Conservation (phyloP, 1,284 basidiomycete genomes). For the Phylloboletellus chloephorus region DNA sequence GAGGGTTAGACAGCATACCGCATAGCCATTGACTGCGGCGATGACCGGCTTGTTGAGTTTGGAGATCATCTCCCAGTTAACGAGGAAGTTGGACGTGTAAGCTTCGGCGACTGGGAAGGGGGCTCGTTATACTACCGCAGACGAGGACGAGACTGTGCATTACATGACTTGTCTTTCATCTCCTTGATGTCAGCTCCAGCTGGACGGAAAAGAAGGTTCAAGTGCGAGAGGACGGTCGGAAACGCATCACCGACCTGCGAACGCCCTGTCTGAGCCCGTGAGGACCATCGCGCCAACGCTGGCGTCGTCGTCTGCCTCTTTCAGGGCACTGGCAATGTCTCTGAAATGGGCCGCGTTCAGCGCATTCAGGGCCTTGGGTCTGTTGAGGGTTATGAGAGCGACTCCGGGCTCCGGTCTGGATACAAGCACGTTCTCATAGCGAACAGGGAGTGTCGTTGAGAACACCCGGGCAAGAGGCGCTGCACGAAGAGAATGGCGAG, state of each 20-base stretch:
- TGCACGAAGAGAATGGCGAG: conserved; percentile 6
- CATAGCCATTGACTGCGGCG: conserved; percentile 93
- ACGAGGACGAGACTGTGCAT: conserved; percentile 22
- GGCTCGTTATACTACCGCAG: conserved; percentile 2
- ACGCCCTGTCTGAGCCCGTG: conserved; percentile 90
- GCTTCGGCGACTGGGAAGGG: conserved; percentile 65
- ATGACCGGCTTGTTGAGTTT: conserved; percentile 88
- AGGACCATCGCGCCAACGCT: conserved; percentile 82
- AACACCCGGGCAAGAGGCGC: conserved; percentile 17
- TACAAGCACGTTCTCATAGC: conserved; percentile 71
- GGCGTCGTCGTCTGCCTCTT: conserved; percentile 68
- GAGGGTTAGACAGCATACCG: conserved; percentile 57
- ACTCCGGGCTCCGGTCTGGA: conserved; percentile 74
- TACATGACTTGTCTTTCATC: conserved; percentile 89
- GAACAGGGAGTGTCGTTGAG: conserved; percentile 16
- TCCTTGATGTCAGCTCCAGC: conserved; percentile 92
- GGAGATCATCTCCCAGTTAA: conserved; percentile 79
- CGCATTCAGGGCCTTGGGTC: conserved; percentile 95
- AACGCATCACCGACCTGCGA: conserved; percentile 63
- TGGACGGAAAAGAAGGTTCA: conserved; percentile 21
- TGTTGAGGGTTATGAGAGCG: conserved; percentile 87
- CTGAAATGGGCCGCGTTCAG: conserved; percentile 75
- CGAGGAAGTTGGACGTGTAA: conserved; percentile 86
- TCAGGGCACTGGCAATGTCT: conserved; percentile 75
- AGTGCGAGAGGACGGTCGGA: background rate